Evolutionary conservation across 1,139 yeast genomes (phyloP).

Genomic region (Magnusiomyces fungicola): DNA sequence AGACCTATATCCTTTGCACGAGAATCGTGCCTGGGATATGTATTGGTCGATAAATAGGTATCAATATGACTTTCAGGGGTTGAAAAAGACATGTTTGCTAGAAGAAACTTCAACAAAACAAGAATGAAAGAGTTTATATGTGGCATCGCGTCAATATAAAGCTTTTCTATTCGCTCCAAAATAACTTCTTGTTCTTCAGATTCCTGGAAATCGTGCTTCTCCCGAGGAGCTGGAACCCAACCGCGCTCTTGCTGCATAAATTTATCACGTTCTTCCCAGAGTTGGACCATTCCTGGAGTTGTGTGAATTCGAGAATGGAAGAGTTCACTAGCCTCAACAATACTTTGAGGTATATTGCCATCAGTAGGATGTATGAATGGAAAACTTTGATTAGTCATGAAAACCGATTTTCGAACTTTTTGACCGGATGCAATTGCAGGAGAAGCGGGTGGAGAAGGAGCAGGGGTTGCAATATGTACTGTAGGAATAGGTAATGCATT

Average conservation of each 20-base stretch:
- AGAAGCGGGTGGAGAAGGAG: slow-evolving; percentile 72
- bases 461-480: slow-evolving; percentile 80
- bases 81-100: slow-evolving; percentile 34
- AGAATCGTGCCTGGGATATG: slow-evolving; percentile 28
- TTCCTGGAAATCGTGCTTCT: slow-evolving; percentile 10
- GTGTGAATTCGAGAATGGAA: slow-evolving; percentile 56
- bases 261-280: slow-evolving; percentile 61
- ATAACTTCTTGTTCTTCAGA: slow-evolving; percentile 35
- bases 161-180: slow-evolving; percentile 51
- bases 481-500: slow-evolving; percentile 54
- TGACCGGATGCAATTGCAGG: slow-evolving; percentile 49
- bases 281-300: slow-evolving; percentile 56
- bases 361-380: slow-evolving; percentile 70
- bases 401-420: slow-evolving; percentile 56
- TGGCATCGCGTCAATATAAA: slow-evolving; percentile 48
- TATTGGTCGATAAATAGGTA: slow-evolving; percentile 11
- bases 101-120: slow-evolving; percentile 56
- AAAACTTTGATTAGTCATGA: slow-evolving; percentile 69
- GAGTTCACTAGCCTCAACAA: slow-evolving; percentile 68
- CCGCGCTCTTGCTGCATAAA: slow-evolving; percentile 80
- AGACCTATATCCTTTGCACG: slow-evolving; percentile 58
- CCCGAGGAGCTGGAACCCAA: slow-evolving; percentile 29
- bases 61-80: slow-evolving; percentile 16
- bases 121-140: slow-evolving; percentile 55
- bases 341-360: slow-evolving; percentile 56